A percentile compares a stretch with the other conserved stretches of the same genome.
These are phyloP conservation scores for Solanum lignicaule DNA, from an alignment of 257 asterid species.

Conservation along the genomic window DNA sequence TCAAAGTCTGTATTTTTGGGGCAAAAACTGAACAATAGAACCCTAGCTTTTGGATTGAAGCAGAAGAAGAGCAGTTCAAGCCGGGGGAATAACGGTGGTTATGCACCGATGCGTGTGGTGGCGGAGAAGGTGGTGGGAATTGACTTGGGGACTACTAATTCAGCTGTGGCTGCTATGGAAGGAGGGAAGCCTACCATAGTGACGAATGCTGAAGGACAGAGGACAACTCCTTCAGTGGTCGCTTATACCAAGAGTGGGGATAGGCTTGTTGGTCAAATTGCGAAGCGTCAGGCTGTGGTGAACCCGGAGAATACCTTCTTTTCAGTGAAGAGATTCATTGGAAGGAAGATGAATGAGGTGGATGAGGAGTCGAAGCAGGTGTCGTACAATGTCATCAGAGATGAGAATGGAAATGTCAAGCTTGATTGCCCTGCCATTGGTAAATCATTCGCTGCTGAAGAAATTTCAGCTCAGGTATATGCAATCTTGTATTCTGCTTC, in stretches of 20 bases:
- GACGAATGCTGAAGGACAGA: slow-evolving; percentile 79
- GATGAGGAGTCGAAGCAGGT: slow-evolving; percentile 92
- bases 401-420: slow-evolving; percentile 86
- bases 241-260: slow-evolving; percentile 79
- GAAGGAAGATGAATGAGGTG: slow-evolving; percentile 86
- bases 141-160: slow-evolving; percentile 81
- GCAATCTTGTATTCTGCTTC: background rate
- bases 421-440: slow-evolving; percentile 91
- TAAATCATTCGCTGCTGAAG: slow-evolving; percentile 84
- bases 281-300: slow-evolving; percentile 86
- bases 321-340: slow-evolving; percentile 84
- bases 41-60: slow-evolving; percentile 25
- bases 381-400: slow-evolving; percentile 66
- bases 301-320: slow-evolving; percentile 82
- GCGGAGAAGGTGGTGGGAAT: slow-evolving; percentile 91
- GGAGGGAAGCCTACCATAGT: slow-evolving; percentile 93
- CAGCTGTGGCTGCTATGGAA: slow-evolving; percentile 94
- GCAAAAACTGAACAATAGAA: slow-evolving; percentile 20
- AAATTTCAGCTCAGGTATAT: slow-evolving; percentile 82
- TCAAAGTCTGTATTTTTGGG: slow-evolving; percentile 40
- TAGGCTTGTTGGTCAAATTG: slow-evolving; percentile 86
- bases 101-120: slow-evolving; percentile 45
- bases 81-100: slow-evolving; percentile 9
- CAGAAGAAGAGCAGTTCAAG: slow-evolving; percentile 21
- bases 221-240: slow-evolving; percentile 89